phyloP scores from a whole-genome alignment of 139 green algal genomes.

The Closterium sp. region DNA sequence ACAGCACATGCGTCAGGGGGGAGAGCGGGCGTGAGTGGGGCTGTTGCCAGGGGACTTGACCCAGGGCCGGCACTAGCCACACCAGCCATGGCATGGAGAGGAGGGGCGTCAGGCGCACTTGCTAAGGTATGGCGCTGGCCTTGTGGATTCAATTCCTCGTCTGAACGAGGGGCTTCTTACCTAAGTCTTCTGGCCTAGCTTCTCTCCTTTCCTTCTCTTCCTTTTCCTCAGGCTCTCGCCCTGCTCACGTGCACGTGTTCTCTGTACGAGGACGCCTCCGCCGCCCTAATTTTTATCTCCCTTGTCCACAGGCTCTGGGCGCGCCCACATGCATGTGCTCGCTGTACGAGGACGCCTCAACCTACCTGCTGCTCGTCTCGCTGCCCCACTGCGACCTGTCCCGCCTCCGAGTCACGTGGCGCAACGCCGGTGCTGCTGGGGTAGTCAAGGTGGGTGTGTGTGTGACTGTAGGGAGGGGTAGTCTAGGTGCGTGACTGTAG shows the following conservation, averaged over 20 bases:
- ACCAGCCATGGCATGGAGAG: not conserved
- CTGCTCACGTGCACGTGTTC: not conserved
- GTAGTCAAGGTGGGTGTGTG: conserved; percentile 1
- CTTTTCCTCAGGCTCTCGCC: not conserved
- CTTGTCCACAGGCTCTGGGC: too few relatives aligned
- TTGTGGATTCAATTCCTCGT: not conserved
- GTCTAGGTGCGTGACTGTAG: too few relatives aligned
- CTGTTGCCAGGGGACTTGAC: not conserved
- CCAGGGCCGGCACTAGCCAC: not conserved
- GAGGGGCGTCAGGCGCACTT: not conserved
- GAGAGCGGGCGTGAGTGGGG: not conserved
- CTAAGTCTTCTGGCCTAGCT: too few relatives aligned
- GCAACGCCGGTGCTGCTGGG: not conserved
- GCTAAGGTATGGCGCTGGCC: not conserved
- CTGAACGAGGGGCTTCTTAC: too few relatives aligned
- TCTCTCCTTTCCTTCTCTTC: not conserved
- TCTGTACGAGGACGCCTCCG: not conserved
- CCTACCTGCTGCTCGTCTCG: conserved; percentile 10
- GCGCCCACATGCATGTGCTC: not conserved
- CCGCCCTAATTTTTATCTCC: too few relatives aligned
- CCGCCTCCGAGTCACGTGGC: conserved; percentile 9
- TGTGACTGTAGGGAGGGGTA: not conserved
- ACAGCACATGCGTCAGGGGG: too few relatives aligned
- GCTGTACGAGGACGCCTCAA: conserved; percentile 5
- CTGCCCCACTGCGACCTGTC: not conserved